phyloP scores from a whole-genome alignment of 345 rosid species.

The Kernera saxatilis region DNA sequence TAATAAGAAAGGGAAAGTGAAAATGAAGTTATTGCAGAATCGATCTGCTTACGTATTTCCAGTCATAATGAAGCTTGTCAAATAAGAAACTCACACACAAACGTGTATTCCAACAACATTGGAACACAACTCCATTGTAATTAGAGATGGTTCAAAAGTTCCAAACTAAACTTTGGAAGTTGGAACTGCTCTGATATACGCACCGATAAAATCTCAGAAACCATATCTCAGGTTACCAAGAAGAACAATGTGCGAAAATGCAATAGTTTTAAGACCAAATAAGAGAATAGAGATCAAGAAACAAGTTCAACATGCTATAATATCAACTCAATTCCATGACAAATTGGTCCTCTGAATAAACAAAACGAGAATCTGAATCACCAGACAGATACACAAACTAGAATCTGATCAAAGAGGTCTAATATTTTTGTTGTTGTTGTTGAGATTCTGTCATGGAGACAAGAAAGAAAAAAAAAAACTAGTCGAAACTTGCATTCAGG shows the following conservation, averaged over 20 bases:
- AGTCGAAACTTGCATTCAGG: slow-evolving; percentile 94
- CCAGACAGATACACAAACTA: slow-evolving; percentile 8
- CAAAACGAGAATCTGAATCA: slow-evolving; percentile 5
- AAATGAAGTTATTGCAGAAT: not conserved
- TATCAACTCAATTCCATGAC: not conserved
- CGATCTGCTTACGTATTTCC: not conserved
- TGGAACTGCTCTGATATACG: slow-evolving; percentile 27
- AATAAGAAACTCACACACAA: not conserved
- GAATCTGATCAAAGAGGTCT: slow-evolving; percentile 19
- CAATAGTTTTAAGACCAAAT: not conserved
- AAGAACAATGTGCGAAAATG: slow-evolving; percentile 36
- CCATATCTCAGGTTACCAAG: slow-evolving; percentile 30
- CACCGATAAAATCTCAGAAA: slow-evolving; percentile 43
- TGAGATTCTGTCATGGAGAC: not conserved
- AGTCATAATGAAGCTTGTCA: not conserved
- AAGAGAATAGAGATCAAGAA: not conserved
- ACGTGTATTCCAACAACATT: not conserved
- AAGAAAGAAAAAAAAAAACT: slow-evolving; percentile 25
- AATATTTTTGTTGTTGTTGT: slow-evolving; percentile 8
- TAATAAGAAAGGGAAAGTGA: not conserved
- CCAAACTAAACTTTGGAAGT: not conserved
- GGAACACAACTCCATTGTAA: slow-evolving; percentile 10
- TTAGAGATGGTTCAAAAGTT: not conserved
- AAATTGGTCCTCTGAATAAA: not conserved
- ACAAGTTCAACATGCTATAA: not conserved